Conservation (phyloP, 257 asterid species). For the Scutellaria baicalensis region DNA sequence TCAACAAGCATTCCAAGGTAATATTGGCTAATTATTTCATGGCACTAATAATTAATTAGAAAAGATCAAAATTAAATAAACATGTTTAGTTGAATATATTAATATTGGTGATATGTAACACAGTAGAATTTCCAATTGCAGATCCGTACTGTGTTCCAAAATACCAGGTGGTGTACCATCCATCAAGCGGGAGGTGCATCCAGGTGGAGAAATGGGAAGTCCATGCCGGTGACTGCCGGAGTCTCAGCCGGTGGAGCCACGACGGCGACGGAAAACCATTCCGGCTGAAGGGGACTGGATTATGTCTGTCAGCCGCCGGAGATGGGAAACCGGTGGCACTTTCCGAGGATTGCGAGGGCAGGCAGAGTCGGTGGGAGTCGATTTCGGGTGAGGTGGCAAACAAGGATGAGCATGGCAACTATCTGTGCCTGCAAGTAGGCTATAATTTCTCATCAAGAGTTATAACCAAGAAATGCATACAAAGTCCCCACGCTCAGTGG, state of each 20-base stretch:
- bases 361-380: conserved; percentile 25
- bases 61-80: neutral
- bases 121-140: neutral
- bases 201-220: conserved; percentile 3
- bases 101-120: too few species aligned
- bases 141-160: conserved; percentile 17
- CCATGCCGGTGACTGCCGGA: conserved; percentile 14
- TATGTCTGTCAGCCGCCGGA: conserved; percentile 29
- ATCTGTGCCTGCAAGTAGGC: conserved; percentile 42
- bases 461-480: conserved; percentile 29
- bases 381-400: conserved; percentile 17
- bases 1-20: conserved; percentile 28
- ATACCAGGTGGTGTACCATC: conserved; percentile 31
- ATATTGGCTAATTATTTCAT: neutral
- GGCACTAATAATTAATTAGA: neutral
- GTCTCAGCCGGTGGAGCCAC: conserved; percentile 25
- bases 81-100: too few species aligned
- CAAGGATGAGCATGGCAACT: conserved; percentile 26
- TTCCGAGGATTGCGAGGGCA: conserved; percentile 20
- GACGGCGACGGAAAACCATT: conserved; percentile 17
- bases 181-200: conserved; percentile 26
- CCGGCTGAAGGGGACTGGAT: conserved; percentile 5
- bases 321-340: conserved; percentile 32
- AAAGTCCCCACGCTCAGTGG: conserved; percentile 23
- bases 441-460: conserved; percentile 14